A percentile compares a stretch with the other conserved stretches of the same genome.
Conservation (phyloP, 371 early-diverging fungal genomes). For the Apophysomyces ossiformis region DNA sequence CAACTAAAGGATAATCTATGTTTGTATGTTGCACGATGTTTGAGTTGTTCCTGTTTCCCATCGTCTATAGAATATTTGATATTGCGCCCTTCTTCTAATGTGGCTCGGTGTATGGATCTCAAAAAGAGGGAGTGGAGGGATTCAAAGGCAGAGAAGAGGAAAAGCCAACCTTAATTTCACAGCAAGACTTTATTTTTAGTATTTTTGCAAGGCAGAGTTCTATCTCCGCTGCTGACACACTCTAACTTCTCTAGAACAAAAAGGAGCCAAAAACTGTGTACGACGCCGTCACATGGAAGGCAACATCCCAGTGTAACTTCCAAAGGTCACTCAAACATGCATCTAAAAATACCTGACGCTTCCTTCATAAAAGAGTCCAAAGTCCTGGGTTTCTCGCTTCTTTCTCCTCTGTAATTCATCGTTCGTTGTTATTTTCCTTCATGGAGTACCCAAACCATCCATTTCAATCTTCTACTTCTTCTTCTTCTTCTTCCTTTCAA, state of each 20-base stretch:
- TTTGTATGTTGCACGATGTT: too few relatives aligned
- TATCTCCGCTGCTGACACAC: slow-evolving; percentile 2
- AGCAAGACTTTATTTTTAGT: not conserved
- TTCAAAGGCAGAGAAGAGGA: not conserved
- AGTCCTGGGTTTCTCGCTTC: not conserved
- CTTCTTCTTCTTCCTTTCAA: not conserved
- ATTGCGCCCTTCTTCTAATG: not conserved
- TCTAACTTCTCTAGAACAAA: slow-evolving; percentile 1
- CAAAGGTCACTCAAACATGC: slow-evolving; percentile 9
- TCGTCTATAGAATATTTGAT: too few relatives aligned
- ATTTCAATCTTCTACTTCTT: not conserved
- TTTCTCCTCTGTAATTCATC: not conserved
- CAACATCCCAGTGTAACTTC: slow-evolving; percentile 5
- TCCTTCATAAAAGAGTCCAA: not conserved
- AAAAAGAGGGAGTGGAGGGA: not conserved
- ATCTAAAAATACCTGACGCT: slow-evolving; percentile 11
- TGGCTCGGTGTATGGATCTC: slow-evolving; percentile 1
- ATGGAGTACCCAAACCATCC: slow-evolving; percentile 5
- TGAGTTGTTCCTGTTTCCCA: too few relatives aligned
- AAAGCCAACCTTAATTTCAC: not conserved
- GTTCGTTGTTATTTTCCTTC: not conserved
- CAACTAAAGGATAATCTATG: too few relatives aligned
- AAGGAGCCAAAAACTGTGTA: slow-evolving; percentile 1
- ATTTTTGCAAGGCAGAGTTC: not conserved
- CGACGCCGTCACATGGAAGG: slow-evolving; percentile 5